phyloP scores from a whole-genome alignment of 768 basidiomycete species.

The Suillus weaverae region DNA sequence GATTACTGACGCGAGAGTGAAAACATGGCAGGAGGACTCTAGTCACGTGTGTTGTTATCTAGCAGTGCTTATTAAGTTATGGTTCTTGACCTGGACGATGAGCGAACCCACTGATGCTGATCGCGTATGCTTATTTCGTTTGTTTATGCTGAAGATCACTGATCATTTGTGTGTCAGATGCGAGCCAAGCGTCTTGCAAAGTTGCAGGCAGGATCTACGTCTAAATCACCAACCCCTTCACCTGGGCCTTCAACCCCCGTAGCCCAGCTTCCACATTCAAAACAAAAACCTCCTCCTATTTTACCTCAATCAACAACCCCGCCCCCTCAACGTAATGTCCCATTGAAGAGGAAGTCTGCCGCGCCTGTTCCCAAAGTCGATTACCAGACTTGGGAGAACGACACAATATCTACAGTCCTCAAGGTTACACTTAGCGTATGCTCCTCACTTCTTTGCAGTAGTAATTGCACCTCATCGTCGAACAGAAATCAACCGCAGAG shows the following conservation, averaged over 20 bases:
- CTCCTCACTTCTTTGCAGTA: conserved; percentile 11
- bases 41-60: background rate
- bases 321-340: conserved; percentile 34
- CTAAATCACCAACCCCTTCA: conserved; percentile 14
- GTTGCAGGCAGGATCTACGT: conserved; percentile 53
- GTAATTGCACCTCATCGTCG: conserved; percentile 10
- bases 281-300: conserved; percentile 23
- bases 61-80: background rate
- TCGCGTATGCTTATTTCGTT: conserved; percentile 47
- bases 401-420: conserved; percentile 65
- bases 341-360: conserved; percentile 50
- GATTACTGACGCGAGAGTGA: too few species aligned
- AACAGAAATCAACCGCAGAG: conserved; percentile 59
- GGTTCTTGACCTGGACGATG: conserved; percentile 16
- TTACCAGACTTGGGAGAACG: conserved; percentile 70
- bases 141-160: background rate
- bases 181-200: conserved; percentile 90
- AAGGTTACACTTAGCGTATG: conserved; percentile 79
- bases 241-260: conserved; percentile 28
- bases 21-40: too few species aligned
- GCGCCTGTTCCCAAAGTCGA: conserved; percentile 45
- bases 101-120: conserved; percentile 74
- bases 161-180: conserved; percentile 52
- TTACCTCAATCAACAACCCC: conserved; percentile 30
- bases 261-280: conserved; percentile 38